Evolutionary conservation across 768 basidiomycete species (phyloP).

Genomic region (Tricholoma terreum): DNA sequence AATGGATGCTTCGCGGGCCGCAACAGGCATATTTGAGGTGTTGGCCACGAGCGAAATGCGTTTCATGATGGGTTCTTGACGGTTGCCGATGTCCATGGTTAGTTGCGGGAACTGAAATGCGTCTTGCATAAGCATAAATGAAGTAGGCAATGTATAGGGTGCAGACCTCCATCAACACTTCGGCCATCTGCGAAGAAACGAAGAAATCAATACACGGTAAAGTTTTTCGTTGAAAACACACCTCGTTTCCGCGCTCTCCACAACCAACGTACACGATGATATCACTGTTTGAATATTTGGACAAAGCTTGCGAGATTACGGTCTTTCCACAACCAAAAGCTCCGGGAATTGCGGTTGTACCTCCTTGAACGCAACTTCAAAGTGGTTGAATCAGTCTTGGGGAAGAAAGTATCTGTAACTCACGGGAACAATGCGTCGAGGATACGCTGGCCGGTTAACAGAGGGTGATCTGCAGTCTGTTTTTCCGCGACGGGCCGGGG

Average conservation of each 20-base stretch:
- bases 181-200: conserved; percentile 66
- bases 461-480: conserved; percentile 85
- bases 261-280: conserved; percentile 99
- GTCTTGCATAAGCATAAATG: conserved; percentile 1
- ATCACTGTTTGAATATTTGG: conserved; percentile 98
- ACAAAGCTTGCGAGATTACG: conserved; percentile 96
- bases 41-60: conserved; percentile 98
- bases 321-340: conserved; percentile 99
- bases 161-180: conserved; percentile 94
- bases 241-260: conserved; percentile 98
- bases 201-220: conserved; percentile 3
- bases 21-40: conserved; percentile 99
- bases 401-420: conserved; percentile 25
- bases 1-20: conserved; percentile 98
- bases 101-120: conserved; percentile 74
- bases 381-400: neutral
- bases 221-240: conserved; percentile 23
- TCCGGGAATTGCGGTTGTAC: conserved; percentile 96
- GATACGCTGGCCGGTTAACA: conserved; percentile 95
- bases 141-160: conserved; percentile 1
- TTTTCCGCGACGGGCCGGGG: conserved; percentile 96
- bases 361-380: conserved; percentile 90
- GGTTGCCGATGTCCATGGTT: conserved; percentile 86
- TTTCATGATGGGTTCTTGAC: conserved; percentile 99
- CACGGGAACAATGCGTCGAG: conserved; percentile 96